Percentiles rank a stretch among this genome's conserved stretches.
Conservation (phyloP, 768 basidiomycete genomes). For the Pleurotus giganteus region DNA sequence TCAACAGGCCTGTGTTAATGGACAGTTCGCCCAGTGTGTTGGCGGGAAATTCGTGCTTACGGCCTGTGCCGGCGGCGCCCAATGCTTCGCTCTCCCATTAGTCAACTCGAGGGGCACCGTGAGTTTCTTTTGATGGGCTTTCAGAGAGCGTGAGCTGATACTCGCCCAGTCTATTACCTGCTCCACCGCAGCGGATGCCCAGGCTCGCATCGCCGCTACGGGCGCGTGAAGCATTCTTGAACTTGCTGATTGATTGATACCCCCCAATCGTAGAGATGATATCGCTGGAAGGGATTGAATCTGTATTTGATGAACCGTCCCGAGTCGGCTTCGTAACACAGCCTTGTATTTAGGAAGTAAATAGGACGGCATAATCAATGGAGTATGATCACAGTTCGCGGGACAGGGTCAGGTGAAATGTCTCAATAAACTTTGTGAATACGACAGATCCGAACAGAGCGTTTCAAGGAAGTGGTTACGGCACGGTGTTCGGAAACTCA, state of each 20-base stretch:
- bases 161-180: slow-evolving; percentile 29
- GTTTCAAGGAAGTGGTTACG: no score
- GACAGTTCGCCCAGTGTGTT: slow-evolving; percentile 38
- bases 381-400: no score
- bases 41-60: slow-evolving; percentile 30
- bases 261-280: no score
- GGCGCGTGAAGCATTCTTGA: slow-evolving; percentile 19
- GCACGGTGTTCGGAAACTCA: no score
- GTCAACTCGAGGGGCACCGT: slow-evolving; percentile 10
- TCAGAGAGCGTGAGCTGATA: neutral
- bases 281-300: neutral
- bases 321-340: neutral
- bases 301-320: neutral
- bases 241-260: neutral
- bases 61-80: slow-evolving; percentile 25
- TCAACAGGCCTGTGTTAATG: slow-evolving; percentile 33
- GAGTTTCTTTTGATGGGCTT: neutral
- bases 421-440: no score
- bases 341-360: no score
- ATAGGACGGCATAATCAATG: no score
- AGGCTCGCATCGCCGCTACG: slow-evolving; percentile 30
- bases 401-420: no score
- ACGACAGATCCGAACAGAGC: no score
- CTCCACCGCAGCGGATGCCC: slow-evolving; percentile 29
- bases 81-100: slow-evolving; percentile 29